Percentiles rank a stretch among this genome's conserved stretches.
These are phyloP conservation scores for Letharia lupina DNA, from an alignment of 495 filamentous ascomycete genomes.

Conservation along the genomic window DNA sequence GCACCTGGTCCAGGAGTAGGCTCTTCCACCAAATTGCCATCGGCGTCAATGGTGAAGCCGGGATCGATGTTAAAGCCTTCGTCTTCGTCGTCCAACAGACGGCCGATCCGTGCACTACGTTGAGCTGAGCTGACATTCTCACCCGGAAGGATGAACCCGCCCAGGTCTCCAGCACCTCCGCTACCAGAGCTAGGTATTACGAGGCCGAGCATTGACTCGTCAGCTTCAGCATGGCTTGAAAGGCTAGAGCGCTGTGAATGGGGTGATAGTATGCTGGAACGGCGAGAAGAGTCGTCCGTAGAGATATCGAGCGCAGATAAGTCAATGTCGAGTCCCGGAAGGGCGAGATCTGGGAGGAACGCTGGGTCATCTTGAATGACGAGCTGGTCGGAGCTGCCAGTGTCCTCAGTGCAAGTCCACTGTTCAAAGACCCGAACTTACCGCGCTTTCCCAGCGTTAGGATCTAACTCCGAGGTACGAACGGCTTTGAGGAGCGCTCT, in stretches of 20 bases:
- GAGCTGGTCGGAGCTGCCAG: conserved; percentile 64
- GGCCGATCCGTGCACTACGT: conserved; percentile 22
- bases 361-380: conserved; percentile 74
- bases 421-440: conserved; percentile 31
- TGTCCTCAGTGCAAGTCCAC: conserved; percentile 5
- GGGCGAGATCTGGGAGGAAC: conserved; percentile 63
- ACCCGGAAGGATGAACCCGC: conserved; percentile 31
- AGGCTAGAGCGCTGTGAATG: conserved; percentile 31
- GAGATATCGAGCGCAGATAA: conserved; percentile 32
- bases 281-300: conserved; percentile 30
- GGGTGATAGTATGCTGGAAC: conserved; percentile 30
- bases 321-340: conserved; percentile 52
- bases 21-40: conserved; percentile 49
- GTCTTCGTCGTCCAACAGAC: conserved; percentile 36
- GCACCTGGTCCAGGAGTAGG: conserved; percentile 10
- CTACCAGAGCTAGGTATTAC: conserved; percentile 26
- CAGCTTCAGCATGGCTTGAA: conserved; percentile 25
- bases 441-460: conserved; percentile 64
- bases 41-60: conserved; percentile 57
- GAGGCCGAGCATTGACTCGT: conserved; percentile 23
- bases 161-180: conserved; percentile 28
- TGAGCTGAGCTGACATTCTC: conserved; percentile 30
- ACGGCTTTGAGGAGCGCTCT: conserved; percentile 50
- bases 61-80: conserved; percentile 48
- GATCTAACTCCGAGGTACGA: conserved; percentile 53